phyloP scores from a whole-genome alignment of 352 stramenopile genomes.

The Pythium brachiatum region DNA sequence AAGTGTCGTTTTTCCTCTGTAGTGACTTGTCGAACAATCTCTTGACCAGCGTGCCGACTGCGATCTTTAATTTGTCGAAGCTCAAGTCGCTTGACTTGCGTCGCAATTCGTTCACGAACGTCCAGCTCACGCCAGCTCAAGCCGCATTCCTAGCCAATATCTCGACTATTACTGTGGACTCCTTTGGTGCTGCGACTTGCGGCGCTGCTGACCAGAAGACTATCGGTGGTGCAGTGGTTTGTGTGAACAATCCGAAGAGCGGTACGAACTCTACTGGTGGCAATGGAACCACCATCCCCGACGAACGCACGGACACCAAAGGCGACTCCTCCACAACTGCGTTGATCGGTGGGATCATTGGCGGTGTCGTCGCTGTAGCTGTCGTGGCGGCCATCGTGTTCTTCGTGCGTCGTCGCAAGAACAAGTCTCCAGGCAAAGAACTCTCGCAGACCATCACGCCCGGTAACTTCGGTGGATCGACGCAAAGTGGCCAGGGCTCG shows the following conservation, averaged over 20 bases:
- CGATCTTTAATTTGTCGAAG: constrained; percentile 45
- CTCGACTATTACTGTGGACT: constrained; percentile 41
- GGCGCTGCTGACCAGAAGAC: constrained; percentile 20
- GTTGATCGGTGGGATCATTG: constrained; percentile 41
- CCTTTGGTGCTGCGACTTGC: constrained; percentile 30
- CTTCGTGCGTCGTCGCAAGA: constrained; percentile 1
- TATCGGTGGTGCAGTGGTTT: constrained; percentile 39
- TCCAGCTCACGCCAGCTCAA: constrained; percentile 28
- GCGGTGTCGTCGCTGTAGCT: constrained; percentile 34
- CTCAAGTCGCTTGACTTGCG: constrained; percentile 45
- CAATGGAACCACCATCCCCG: constrained; percentile 3
- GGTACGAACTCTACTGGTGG: not conserved
- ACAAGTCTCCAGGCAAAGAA: not conserved
- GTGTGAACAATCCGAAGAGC: constrained; percentile 18
- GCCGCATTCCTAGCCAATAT: constrained; percentile 34
- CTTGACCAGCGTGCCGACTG: constrained; percentile 41
- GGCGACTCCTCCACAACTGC: constrained; percentile 25
- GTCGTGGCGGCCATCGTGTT: constrained; percentile 17
- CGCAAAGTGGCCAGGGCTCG: constrained; percentile 3
- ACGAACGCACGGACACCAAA: constrained; percentile 12
- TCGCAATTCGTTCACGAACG: constrained; percentile 54
- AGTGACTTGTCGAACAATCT: constrained; percentile 58
- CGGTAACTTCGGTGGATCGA: constrained; percentile 22
- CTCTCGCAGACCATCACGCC: constrained; percentile 22
- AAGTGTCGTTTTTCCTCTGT: too few relatives aligned